These are phyloP conservation scores for Neopestalotiopsis rosae DNA, from an alignment of 2,329 filamentous ascomycete species.

Conservation along the genomic window DNA sequence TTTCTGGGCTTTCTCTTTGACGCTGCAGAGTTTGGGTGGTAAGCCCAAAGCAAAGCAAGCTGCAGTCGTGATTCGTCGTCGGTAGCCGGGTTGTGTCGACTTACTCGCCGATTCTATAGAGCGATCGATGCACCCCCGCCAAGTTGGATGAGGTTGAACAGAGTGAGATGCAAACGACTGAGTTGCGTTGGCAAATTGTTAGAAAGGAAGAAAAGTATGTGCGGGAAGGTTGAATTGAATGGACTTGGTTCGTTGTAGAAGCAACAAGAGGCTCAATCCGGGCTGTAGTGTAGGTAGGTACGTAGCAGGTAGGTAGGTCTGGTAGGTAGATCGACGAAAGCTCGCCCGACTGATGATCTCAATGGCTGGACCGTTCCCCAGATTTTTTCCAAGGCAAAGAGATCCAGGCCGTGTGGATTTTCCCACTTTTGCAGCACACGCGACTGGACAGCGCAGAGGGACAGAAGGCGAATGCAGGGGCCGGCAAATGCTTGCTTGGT, in stretches of 20 bases:
- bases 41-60: not conserved
- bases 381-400: slow-evolving; percentile 17
- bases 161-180: not conserved
- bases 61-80: slow-evolving; percentile 8
- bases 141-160: not conserved
- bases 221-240: not conserved
- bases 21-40: slow-evolving; percentile 1
- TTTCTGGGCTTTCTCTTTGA: not conserved
- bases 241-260: not conserved
- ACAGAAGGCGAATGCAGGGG: not conserved
- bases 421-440: not conserved
- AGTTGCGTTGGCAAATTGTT: not conserved
- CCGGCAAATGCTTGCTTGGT: not conserved
- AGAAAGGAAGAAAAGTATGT: not conserved
- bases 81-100: not conserved
- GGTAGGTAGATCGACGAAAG: not conserved
- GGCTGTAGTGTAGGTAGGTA: not conserved
- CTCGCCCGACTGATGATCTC: slow-evolving; percentile 14
- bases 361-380: slow-evolving; percentile 17
- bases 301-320: too few species aligned
- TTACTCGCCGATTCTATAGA: not conserved
- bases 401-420: slow-evolving; percentile 1
- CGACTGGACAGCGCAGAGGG: not conserved
- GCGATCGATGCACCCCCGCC: not conserved
- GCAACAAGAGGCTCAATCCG: not conserved